Evolutionary conservation across 352 stramenopile genomes (phyloP), one percentile per base, ranked within the genome.

Genomic region (Phytophthora gonapodyides): DNA sequence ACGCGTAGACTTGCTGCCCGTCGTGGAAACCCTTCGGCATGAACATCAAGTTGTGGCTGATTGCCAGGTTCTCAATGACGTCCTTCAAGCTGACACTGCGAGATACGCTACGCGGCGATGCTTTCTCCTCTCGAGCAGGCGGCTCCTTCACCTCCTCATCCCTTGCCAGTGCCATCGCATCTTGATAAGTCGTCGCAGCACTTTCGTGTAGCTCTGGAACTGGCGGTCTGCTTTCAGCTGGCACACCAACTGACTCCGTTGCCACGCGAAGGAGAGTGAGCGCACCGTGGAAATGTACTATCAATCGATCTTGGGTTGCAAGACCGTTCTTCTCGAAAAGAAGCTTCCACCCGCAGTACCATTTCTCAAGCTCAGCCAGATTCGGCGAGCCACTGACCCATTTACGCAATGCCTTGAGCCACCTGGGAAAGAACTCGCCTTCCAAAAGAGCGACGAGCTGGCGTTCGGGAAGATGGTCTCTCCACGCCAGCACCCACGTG

Each of bases 341-440:
- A 5, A 73, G 38, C 37, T 93, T 94, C 89, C 89, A 97, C 3
- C 89, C 87, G 17, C 71, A 67, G 63, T 96, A 96, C 89, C 89
- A 97, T 46, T 67, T 83, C 30, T 87, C 73, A 1, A 97, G 59
- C 58, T 97, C 89, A 1, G 42, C 38, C 35, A 96, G 51, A 46
- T 78, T 69, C 3, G 79, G 72, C 3, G 69, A 68, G 5, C 68
- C 64, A 5, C 42, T 44, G 3, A 97, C 70, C 91, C 91, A 98
- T 44, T 73, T 75, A 12, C 80, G 85, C 44, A 98, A 64, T 13
- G 93, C 82, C 15, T 81, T 79, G 11, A 97, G 80, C 91, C 91
- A 98, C 57, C 94, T 89, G 0, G 88, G 85, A 48, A 98, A 97
- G 48, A 98, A 97, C 50, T 97, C 91, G 8, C 87, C 90, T 67